A percentile compares a stretch with the other conserved stretches of the same genome.
Conservation (phyloP, 192 early-diverging fungal species). For the Phycomyces nitens region DNA sequence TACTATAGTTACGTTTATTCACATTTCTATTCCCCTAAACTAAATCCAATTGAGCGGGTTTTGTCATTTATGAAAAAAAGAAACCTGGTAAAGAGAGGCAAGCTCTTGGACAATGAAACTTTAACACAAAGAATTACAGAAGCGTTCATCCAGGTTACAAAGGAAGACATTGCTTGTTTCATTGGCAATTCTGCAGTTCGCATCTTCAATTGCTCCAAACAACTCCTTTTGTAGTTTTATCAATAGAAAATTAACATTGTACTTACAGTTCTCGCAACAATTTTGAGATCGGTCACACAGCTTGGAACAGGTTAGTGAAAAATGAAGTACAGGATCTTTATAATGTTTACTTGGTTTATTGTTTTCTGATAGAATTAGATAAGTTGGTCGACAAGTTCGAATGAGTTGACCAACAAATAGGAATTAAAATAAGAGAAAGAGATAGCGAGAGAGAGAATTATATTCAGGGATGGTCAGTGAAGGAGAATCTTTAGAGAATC, state of each 20-base stretch:
- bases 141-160: not conserved
- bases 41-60: constrained; percentile 6
- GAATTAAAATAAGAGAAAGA: too few species aligned
- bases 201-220: not conserved
- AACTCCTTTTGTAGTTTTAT: constrained; percentile 5
- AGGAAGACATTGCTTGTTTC: not conserved
- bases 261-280: too few species aligned
- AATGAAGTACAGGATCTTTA: too few species aligned
- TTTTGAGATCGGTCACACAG: too few species aligned
- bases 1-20: not conserved
- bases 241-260: not conserved
- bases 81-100: not conserved
- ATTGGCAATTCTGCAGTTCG: constrained; percentile 1
- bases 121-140: constrained; percentile 3
- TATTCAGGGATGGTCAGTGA: too few species aligned
- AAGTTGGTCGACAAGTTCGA: too few species aligned
- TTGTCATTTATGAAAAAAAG: not conserved
- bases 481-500: too few species aligned
- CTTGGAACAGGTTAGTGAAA: too few species aligned
- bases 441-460: too few species aligned
- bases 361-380: too few species aligned
- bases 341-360: too few species aligned
- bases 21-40: constrained; percentile 1
- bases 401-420: too few species aligned
- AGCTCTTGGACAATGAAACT: constrained; percentile 1